Percentiles rank a stretch among this genome's conserved stretches.
These are phyloP conservation scores for Microbotryomycetes sp. DNA, from an alignment of 1,284 basidiomycete species.

Conservation along the genomic window DNA sequence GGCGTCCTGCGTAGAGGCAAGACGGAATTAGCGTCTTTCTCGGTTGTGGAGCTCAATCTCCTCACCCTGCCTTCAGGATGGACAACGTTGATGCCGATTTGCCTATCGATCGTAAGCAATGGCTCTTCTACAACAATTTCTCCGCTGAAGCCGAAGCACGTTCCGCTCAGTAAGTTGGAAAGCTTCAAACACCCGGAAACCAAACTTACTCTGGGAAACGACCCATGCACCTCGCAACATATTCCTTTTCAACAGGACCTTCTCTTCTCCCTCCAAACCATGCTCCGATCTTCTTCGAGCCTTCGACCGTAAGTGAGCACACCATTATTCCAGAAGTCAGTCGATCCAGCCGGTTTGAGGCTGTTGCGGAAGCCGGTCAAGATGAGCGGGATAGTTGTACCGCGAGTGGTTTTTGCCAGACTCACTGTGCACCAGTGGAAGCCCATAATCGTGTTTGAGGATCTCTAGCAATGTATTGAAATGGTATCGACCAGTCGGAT, in stretches of 20 bases:
- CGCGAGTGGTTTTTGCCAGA: constrained; percentile 16
- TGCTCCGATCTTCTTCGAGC: constrained; percentile 63
- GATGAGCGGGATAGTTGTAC: not conserved
- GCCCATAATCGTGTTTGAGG: constrained; percentile 73
- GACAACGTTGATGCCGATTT: constrained; percentile 47
- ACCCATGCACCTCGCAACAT: constrained; percentile 76
- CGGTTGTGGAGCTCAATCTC: constrained; percentile 17
- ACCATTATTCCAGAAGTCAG: constrained; percentile 97
- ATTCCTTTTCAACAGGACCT: constrained; percentile 79
- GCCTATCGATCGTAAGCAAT: constrained; percentile 78
- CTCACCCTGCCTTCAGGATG: constrained; percentile 84
- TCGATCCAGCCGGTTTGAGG: constrained; percentile 89
- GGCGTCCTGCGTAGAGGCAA: constrained; percentile 52
- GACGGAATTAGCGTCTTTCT: constrained; percentile 25
- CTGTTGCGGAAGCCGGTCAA: constrained; percentile 44
- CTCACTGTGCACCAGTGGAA: constrained; percentile 74
- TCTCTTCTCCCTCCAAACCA: constrained; percentile 59
- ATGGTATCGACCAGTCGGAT: constrained; percentile 79
- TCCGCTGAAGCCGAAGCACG: constrained; percentile 50
- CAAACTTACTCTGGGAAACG: constrained; percentile 66
- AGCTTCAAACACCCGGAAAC: not conserved
- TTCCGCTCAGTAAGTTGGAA: not conserved
- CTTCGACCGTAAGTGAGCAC: constrained; percentile 65
- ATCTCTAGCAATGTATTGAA: constrained; percentile 83
- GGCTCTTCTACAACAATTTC: constrained; percentile 78